Base-by-base conservation (phyloP, 2,329 filamentous ascomycete species). In the Clathrospora elynae region DNA sequence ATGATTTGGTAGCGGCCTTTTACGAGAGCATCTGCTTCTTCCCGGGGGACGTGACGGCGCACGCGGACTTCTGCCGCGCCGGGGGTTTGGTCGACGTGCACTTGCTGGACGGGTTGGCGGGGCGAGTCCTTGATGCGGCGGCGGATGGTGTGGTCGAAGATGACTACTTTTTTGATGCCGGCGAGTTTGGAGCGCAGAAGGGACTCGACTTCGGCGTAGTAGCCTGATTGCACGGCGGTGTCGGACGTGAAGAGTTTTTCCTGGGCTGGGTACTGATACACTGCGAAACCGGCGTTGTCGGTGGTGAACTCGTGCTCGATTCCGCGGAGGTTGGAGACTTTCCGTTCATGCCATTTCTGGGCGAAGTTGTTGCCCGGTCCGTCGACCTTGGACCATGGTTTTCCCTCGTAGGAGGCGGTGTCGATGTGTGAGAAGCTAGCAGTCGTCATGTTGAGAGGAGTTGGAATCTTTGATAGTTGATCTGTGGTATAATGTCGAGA, bases 91-190 rank as follows among this genome's bases (percentile, higher is more conserved):
- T 89, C 86, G 10, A 88, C 83, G 49, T 88, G 86, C 0, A 88
- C 83, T 53, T 82, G 80, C 63, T 86, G 81, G 0, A 88, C 84
- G 0, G 86, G 86, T 50, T 81, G 79, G 5, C 85, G 76, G 0
- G 82, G 75, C 0, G 82, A 73, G 1, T 71, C 65, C n/a, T 79
- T 77, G 2, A 73, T 67, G 13, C 78, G 72, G 5, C 79, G 72
- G 2, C 85, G 78, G 53, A 88, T 84, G 0, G 85, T 88, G 65
- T 88, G 85, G 66, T 88, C 85, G 62, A 88, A 88, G 45, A 88
- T 84, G 46, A 83, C 76, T 8, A 88, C 77, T 47, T 82, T 82
- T 39, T 78, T 79, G 37, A 84, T 72, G 0, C 75, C 78, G 0
- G 77, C 73, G 0, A 86, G 71, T 30, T 79, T 78, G 18, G 74